Conservation (phyloP, 23 red algal species). For the Gracilaria domingensis region DNA sequence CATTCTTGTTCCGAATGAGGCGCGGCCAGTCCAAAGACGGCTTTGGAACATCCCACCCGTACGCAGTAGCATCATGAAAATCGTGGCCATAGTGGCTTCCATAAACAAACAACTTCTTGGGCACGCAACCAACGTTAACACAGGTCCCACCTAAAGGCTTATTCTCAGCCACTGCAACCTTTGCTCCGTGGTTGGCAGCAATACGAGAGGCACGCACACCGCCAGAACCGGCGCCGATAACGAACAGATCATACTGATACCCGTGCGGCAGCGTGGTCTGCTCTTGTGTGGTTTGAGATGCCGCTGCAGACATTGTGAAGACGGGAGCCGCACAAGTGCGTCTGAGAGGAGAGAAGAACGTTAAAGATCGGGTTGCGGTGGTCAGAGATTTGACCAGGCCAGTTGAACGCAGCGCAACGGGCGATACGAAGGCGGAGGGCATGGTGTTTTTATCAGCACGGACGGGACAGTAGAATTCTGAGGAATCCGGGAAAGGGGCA, state of each 20-base stretch:
- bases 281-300: background rate
- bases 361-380: background rate
- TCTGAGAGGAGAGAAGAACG: background rate
- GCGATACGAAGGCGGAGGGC: constrained; percentile 7
- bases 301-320: constrained; percentile 11
- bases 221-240: constrained; percentile 96
- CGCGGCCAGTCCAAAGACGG: constrained; percentile 81
- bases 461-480: background rate
- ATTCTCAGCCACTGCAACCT: constrained; percentile 84
- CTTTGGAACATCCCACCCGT: constrained; percentile 83
- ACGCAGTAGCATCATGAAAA: constrained; percentile 81
- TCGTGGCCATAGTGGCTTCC: constrained; percentile 89
- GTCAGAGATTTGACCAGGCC: background rate
- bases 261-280: constrained; percentile 43
- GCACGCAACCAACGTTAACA: constrained; percentile 99
- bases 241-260: constrained; percentile 97
- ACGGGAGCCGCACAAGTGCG: background rate
- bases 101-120: constrained; percentile 98
- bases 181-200: constrained; percentile 86
- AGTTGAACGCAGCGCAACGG: background rate
- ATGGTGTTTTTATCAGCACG: background rate
- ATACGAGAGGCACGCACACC: constrained; percentile 95
- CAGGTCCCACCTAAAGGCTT: constrained; percentile 91
- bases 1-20: constrained; percentile 94
- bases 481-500: background rate